phyloP scores from a whole-genome alignment of 305 asterid species.

The Stenogyne calaminthoides region DNA sequence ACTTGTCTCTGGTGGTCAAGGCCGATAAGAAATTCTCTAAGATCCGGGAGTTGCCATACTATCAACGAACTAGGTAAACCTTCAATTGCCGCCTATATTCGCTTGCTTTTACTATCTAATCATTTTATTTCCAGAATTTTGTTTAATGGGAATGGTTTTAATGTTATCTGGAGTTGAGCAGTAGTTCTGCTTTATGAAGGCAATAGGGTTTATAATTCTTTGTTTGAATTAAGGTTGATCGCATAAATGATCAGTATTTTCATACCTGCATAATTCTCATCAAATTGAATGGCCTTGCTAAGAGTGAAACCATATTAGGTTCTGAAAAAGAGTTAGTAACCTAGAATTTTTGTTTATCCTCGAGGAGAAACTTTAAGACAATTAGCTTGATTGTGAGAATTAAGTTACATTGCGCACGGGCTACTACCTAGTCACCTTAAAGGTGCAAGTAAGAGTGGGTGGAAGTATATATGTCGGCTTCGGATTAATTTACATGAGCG shows the following conservation, averaged over 20 bases:
- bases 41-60: constrained; percentile 92
- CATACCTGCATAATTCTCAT: background rate
- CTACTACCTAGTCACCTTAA: constrained; percentile 2
- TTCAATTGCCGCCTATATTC: background rate
- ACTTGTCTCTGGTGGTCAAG: constrained; percentile 91
- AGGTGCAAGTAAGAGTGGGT: background rate
- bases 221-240: constrained; percentile 18
- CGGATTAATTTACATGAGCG: background rate
- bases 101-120: constrained; percentile 8
- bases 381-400: background rate
- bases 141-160: background rate
- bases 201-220: background rate
- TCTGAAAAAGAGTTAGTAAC: constrained; percentile 6
- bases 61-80: constrained; percentile 78
- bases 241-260: background rate
- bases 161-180: constrained; percentile 1
- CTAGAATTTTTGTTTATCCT: background rate
- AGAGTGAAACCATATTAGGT: background rate
- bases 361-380: background rate
- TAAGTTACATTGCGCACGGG: background rate
- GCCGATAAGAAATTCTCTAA: constrained; percentile 97
- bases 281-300: background rate
- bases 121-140: background rate
- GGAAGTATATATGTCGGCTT: background rate
- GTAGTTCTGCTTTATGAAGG: constrained; percentile 7